Evolutionary conservation across 345 rosid species (phyloP), one percentile per base, ranked within the genome.

Genomic region (Conringia planisiliqua): DNA sequence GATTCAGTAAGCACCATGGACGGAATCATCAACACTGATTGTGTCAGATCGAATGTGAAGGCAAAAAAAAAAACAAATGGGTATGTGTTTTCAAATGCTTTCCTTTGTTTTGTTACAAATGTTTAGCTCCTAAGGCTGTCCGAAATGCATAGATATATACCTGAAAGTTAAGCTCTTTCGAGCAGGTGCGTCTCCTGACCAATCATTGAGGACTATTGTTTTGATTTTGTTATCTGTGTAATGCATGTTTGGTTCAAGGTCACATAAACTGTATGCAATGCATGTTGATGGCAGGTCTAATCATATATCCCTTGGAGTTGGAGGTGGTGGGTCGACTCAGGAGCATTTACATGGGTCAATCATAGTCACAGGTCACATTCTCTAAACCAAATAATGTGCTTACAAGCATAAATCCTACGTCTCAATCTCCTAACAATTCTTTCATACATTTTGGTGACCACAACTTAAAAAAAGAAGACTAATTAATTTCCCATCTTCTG

Each of bases 281-380:
- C 78, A 29, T 22, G 44, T 36, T 47, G 22, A 38, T 74, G 73
- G 52, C 73, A 58, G 66, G 72, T 66, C 68, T 74, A 4, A 40
- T 54, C 27, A 58, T 17, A 60, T 2, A 22, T 22, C 24, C 24
- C 24, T 22, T 22, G 24, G 24, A 17, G 6, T 9, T 22, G 56
- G 32, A 24, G 32, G 57, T 51, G 27, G 20, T 4, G 48, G 38
- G 40, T 35, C 10, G 43, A 13, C 58, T 69, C 59, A 1, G 64
- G 14, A 55, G 47, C 64, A 62, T 51, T 57, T 71, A 70, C 76
- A 77, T 47, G 61, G 76, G 71, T 70, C 76, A 77, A 63, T 27
- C 60, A 26, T 46, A 46, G 76, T 70, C 71, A 64, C 71, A 77
- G 72, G 76, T 77, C 64, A 64, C 67, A 71, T 27, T 70, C 80